Base-by-base conservation (phyloP, 352 stramenopile genomes). In the Phytophthora boehmeriae region DNA sequence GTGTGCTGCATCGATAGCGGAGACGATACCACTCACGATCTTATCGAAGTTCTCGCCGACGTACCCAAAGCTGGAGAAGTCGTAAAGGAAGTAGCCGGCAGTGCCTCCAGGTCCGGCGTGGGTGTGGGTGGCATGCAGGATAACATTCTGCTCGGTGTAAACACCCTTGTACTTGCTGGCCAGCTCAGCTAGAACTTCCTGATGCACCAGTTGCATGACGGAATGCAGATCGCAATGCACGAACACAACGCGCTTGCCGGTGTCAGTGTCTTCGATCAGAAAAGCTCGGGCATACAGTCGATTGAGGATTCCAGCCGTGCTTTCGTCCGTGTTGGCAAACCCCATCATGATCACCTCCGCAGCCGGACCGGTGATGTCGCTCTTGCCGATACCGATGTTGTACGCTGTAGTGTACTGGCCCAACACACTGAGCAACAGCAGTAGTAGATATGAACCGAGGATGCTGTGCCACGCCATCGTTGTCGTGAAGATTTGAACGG, bases 71-170 rank as follows among this genome's bases (percentile, higher is more conserved):
- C 73, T 81, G 20, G 74, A 78, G 17, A 82, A 56, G 50, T 80
- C 68, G 68, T 91, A 96, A 1, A 96, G 43, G 17, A 86, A 77
- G 59, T 96, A 93, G 36, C 87, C 82, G 0, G 89, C 60, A 25
- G 87, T 88, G 2, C 89, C 89, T 23, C 74, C 86, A 0, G 88
- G 84, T 1, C 75, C 82, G 17, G 79, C 84, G 59, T 97, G 89
- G n/a, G 88, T 95, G 68, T 97, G 89, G 3, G 83, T 95, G 22
- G 83, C 87, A 54, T 83, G 83, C 1, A 96, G 72, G n/a, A 80
- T 65, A 11, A 93, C 67, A 59, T 92, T 94, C 49, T 90, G 76
- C 43, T 74, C 76, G 1, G 69, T 69, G 76, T 86, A 86, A 14
- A 81, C 8, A 8, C 72, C 58, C 27, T 32, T 51, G 42, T 80